phyloP scores from a whole-genome alignment of 164 flowering plant species.

The Umbellularia californica region DNA sequence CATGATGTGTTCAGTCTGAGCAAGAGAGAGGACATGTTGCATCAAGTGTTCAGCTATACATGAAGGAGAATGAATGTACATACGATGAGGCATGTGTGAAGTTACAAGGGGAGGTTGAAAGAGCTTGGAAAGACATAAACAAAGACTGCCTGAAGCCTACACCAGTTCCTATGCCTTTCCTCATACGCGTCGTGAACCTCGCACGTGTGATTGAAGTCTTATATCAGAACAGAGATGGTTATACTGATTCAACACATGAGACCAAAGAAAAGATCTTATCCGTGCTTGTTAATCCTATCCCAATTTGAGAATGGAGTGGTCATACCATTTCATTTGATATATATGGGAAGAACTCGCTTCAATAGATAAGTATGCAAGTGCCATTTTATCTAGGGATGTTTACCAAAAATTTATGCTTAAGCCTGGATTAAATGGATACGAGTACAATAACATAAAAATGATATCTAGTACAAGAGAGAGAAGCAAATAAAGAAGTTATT shows the following conservation, averaged over 20 bases:
- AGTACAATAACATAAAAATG: too few species aligned
- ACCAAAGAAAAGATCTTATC: neutral
- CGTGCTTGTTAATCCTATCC: neutral
- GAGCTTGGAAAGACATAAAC: neutral
- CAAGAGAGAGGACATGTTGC: constrained; percentile 1
- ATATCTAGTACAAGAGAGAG: too few species aligned
- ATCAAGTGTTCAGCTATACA: neutral
- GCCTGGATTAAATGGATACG: too few species aligned
- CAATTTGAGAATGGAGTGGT: neutral
- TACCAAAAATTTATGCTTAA: too few species aligned
- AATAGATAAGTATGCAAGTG: too few species aligned
- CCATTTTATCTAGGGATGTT: too few species aligned
- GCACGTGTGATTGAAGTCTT: neutral
- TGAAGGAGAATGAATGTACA: neutral
- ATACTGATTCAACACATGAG: neutral
- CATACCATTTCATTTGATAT: too few species aligned
- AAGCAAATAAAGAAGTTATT: too few species aligned
- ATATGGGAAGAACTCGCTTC: too few species aligned
- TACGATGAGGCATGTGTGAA: neutral
- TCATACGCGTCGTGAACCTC: neutral
- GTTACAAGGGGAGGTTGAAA: neutral
- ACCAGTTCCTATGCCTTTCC: neutral
- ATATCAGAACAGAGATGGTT: neutral
- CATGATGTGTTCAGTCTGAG: neutral
- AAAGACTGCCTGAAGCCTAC: neutral